Evolutionary conservation across 2,329 filamentous ascomycete species (phyloP).

Genomic region (Trichoderma aggressivum): DNA sequence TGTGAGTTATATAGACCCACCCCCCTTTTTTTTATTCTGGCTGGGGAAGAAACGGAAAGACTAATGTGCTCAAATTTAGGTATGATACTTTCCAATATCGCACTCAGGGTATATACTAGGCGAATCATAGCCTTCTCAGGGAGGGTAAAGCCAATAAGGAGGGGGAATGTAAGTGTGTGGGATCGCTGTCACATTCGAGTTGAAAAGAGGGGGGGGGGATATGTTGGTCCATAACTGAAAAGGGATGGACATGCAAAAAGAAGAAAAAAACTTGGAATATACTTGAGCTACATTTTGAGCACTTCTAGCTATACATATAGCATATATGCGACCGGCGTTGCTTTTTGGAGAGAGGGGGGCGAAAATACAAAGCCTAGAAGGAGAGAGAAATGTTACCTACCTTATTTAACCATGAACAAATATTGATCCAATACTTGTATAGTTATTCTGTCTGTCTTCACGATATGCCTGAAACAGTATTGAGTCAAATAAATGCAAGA

Average conservation of each 20-base stretch:
- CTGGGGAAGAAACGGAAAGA: not conserved
- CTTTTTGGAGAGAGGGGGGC: not conserved
- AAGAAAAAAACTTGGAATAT: not conserved
- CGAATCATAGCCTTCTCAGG: not conserved
- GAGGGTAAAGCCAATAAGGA: not conserved
- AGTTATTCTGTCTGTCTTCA: no score
- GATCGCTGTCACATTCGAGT: not conserved
- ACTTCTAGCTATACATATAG: not conserved
- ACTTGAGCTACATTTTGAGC: not conserved
- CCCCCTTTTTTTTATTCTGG: not conserved
- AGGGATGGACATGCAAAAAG: not conserved
- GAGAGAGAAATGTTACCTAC: not conserved
- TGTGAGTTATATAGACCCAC: conserved; percentile 50
- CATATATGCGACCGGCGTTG: conserved; percentile 10
- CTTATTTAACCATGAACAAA: not conserved
- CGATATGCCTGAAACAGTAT: not conserved
- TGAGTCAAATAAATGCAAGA: not conserved
- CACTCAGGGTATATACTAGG: conserved; percentile 79
- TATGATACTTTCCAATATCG: conserved; percentile 86
- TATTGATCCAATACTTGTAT: no score
- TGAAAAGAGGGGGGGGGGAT: not conserved
- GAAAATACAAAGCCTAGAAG: not conserved
- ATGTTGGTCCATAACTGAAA: not conserved
- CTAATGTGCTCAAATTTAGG: conserved; percentile 39
- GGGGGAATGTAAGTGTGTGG: not conserved